Evolutionary conservation across 305 asterid species (phyloP).

Genomic region (Plantago coronopus): DNA sequence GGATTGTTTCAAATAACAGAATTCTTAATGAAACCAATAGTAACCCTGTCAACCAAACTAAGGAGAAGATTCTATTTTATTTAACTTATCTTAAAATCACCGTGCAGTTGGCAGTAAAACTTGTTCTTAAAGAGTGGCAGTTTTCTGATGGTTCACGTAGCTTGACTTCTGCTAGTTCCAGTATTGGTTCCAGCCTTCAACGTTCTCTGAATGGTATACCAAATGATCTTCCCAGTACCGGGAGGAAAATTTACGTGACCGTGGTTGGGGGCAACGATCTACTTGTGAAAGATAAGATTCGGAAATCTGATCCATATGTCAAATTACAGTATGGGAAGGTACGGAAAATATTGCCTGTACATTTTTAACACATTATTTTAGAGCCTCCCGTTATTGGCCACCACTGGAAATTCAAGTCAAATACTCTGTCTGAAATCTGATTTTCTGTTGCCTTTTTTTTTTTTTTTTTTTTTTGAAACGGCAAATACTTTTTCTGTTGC

Average conservation of each 20-base stretch:
- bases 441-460: no score
- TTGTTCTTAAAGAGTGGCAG: slow-evolving; percentile 90
- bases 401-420: neutral
- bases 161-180: slow-evolving; percentile 30
- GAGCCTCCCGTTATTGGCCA: neutral
- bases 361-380: neutral
- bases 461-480: no score
- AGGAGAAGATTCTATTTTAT: neutral
- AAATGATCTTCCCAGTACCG: slow-evolving; percentile 53
- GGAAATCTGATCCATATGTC: slow-evolving; percentile 77
- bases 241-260: slow-evolving; percentile 67
- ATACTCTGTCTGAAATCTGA: neutral
- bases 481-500: no score
- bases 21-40: no score
- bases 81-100: slow-evolving; percentile 17
- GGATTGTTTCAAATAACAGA: neutral
- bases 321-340: slow-evolving; percentile 93
- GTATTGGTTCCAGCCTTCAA: slow-evolving; percentile 34
- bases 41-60: no score
- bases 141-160: slow-evolving; percentile 86
- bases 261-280: slow-evolving; percentile 82
- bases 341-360: neutral
- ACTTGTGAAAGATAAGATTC: slow-evolving; percentile 62
- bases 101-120: slow-evolving; percentile 81
- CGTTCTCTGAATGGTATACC: slow-evolving; percentile 48